phyloP scores from a whole-genome alignment of 768 basidiomycete genomes.

The Fomitopsis pulvina region DNA sequence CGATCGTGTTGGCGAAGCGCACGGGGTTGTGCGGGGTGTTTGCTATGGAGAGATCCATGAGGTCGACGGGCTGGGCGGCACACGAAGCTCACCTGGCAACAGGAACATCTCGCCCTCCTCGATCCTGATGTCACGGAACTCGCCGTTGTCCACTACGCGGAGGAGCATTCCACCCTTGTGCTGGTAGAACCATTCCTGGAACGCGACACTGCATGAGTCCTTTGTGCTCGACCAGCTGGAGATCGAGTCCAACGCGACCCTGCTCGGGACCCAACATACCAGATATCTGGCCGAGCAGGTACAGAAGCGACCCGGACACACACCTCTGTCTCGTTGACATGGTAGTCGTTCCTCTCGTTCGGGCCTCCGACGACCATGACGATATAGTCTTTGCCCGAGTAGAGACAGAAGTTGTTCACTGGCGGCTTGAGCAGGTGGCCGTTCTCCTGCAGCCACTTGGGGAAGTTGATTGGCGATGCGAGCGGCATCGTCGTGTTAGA shows the following conservation, averaged over 20 bases:
- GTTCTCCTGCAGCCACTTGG: conserved; percentile 83
- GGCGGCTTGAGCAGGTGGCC: conserved; percentile 78
- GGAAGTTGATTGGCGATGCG: conserved; percentile 79
- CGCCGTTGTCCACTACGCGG: conserved; percentile 73
- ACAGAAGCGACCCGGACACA: conserved; percentile 6
- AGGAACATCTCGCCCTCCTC: conserved; percentile 97
- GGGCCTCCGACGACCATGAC: conserved; percentile 98
- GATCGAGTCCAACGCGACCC: too few relatives aligned
- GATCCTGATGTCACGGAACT: conserved; percentile 81
- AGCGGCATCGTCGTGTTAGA: conserved; percentile 51
- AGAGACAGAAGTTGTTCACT: conserved; percentile 87
- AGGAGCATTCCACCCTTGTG: conserved; percentile 91
- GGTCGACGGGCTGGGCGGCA: not conserved
- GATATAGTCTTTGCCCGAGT: conserved; percentile 77
- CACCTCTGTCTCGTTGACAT: conserved; percentile 92
- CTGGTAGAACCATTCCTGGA: conserved; percentile 97
- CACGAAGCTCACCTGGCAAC: conserved; percentile 61
- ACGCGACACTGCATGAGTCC: not conserved
- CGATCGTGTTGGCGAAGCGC: conserved; percentile 84
- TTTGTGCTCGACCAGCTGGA: too few relatives aligned
- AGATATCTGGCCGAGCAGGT: too few relatives aligned
- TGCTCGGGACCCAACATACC: too few relatives aligned
- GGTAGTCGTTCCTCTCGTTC: conserved; percentile 91
- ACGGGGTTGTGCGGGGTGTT: conserved; percentile 98
- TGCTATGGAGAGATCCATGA: conserved; percentile 34